Evolutionary conservation across 2,329 filamentous ascomycete genomes (phyloP).

Genomic region (Epichloe brachyelytri): DNA sequence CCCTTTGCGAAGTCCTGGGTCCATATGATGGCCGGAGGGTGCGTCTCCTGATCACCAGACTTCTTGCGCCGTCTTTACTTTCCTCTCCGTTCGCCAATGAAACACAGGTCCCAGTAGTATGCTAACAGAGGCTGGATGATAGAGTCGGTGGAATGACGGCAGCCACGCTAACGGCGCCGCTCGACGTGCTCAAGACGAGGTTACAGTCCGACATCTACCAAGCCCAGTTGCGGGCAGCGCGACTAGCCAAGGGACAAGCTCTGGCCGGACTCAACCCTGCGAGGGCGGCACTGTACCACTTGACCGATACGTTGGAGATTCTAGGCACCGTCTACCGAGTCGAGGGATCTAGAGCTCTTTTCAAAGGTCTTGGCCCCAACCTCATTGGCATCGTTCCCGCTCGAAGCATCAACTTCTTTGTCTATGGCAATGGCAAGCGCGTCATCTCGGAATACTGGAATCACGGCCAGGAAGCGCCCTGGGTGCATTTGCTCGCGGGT

Average conservation of each 20-base stretch:
- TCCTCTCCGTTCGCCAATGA: not conserved
- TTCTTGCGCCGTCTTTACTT: not conserved
- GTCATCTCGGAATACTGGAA: constrained; percentile 66
- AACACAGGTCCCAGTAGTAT: not conserved
- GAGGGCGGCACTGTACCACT: constrained; percentile 57
- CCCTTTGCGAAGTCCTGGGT: constrained; percentile 71
- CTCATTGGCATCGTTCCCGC: constrained; percentile 82
- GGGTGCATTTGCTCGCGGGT: constrained; percentile 67
- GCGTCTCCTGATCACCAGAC: constrained; percentile 21
- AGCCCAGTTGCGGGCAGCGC: constrained; percentile 57
- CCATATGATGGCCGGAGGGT: constrained; percentile 87
- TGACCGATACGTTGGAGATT: constrained; percentile 78
- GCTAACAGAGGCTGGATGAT: constrained; percentile 9
- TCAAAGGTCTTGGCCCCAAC: constrained; percentile 88
- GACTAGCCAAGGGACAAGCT: constrained; percentile 44
- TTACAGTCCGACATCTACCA: constrained; percentile 94
- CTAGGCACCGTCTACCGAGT: constrained; percentile 64
- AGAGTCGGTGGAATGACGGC: constrained; percentile 85
- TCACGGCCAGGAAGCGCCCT: constrained; percentile 52
- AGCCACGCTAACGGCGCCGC: constrained; percentile 81
- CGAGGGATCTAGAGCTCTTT: constrained; percentile 78
- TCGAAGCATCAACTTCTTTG: constrained; percentile 84
- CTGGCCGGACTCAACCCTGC: constrained; percentile 42
- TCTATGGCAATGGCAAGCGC: constrained; percentile 84
- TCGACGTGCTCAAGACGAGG: constrained; percentile 87